These are phyloP conservation scores for Ophiostoma himal-ulmi DNA, from an alignment of 2,329 filamentous ascomycete genomes.

Conservation along the genomic window DNA sequence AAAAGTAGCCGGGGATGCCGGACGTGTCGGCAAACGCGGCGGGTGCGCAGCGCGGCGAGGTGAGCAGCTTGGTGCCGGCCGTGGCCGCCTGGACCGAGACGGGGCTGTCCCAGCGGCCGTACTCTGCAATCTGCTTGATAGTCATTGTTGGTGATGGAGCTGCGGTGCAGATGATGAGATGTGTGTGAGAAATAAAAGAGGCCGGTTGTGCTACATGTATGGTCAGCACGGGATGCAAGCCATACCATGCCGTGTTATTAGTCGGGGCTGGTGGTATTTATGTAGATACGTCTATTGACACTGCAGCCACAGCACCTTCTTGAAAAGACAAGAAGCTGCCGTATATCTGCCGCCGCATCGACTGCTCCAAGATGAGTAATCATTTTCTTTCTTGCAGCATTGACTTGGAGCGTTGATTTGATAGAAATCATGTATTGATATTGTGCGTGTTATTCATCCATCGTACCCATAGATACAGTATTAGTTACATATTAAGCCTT, in stretches of 20 bases:
- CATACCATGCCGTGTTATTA: not conserved
- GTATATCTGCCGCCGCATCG: not conserved
- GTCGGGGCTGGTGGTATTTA: not conserved
- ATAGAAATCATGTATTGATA: not conserved
- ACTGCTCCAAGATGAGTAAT: not conserved
- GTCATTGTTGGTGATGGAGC: slow-evolving; percentile 15
- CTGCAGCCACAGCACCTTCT: not conserved
- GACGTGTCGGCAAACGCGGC: slow-evolving; percentile 4
- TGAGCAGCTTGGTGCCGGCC: slow-evolving; percentile 33
- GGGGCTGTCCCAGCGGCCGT: slow-evolving; percentile 39
- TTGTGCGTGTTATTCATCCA: not conserved
- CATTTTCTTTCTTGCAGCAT: not conserved
- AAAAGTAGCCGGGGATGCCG: slow-evolving; percentile 35
- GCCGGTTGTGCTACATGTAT: not conserved
- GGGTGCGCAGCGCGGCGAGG: slow-evolving; percentile 33
- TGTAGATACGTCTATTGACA: not conserved
- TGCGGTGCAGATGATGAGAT: not conserved
- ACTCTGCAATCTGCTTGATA: slow-evolving; percentile 30
- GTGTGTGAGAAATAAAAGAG: not conserved
- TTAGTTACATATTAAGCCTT: slow-evolving; percentile 2
- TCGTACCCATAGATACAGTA: not conserved
- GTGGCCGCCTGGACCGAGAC: slow-evolving; percentile 37
- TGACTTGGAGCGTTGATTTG: not conserved
- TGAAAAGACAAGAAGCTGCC: not conserved
- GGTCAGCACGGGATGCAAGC: not conserved